These are phyloP conservation scores for Colletotrichum horii DNA, from an alignment of 2,329 filamentous ascomycete genomes.

Conservation along the genomic window DNA sequence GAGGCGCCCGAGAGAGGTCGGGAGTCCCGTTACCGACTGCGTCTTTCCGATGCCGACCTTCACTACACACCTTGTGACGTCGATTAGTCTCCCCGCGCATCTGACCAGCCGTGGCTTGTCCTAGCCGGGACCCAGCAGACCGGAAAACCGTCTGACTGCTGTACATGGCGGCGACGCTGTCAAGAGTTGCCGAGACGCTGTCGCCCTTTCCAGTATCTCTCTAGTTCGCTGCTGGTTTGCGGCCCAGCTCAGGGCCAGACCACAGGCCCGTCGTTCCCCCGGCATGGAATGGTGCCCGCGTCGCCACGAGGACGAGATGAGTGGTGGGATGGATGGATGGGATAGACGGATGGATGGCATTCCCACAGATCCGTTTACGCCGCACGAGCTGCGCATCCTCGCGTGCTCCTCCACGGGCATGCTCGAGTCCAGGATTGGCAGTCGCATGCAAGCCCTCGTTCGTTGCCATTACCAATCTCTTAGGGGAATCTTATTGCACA, in stretches of 20 bases:
- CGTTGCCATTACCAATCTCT: constrained; percentile 9
- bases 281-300: neutral
- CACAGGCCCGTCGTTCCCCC: constrained; percentile 1
- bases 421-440: neutral
- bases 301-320: neutral
- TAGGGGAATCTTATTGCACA: too few relatives aligned
- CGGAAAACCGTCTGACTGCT: neutral
- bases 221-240: constrained; percentile 10
- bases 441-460: neutral
- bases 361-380: constrained; percentile 9
- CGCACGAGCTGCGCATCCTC: constrained; percentile 1
- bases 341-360: neutral
- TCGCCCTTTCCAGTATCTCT: neutral
- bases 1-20: neutral
- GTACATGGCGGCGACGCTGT: neutral
- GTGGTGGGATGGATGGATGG: neutral
- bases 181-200: constrained; percentile 9
- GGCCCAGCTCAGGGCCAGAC: neutral
- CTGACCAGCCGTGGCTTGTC: neutral
- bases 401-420: neutral
- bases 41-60: neutral
- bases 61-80: neutral
- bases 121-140: neutral
- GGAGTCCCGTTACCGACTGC: neutral
- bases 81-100: neutral